Conservation (phyloP, 257 asterid genomes). For the Phtheirospermum japonicum region DNA sequence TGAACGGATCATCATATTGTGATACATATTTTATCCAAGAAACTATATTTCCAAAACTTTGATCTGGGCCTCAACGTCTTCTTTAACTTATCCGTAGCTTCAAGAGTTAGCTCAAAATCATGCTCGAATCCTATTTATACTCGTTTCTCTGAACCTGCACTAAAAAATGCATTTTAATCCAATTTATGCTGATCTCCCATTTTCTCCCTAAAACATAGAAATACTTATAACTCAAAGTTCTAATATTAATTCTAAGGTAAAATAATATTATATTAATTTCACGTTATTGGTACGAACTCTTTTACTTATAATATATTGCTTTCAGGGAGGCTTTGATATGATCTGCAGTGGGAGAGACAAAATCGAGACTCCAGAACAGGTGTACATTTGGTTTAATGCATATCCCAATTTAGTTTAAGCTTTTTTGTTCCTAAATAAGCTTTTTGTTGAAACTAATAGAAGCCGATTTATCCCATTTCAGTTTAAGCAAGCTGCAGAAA, state of each 20-base stretch:
- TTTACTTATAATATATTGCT: conserved; percentile 7
- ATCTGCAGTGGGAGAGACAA: conserved; percentile 98
- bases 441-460: conserved; percentile 26
- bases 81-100: background rate
- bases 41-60: background rate
- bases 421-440: conserved; percentile 1
- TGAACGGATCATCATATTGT: background rate
- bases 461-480: conserved; percentile 33
- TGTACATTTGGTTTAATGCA: conserved; percentile 26
- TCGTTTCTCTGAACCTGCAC: background rate
- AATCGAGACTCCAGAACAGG: conserved; percentile 99
- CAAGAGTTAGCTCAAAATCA: background rate
- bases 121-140: background rate
- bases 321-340: conserved; percentile 99
- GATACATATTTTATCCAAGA: background rate
- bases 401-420: too few species aligned
- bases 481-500: conserved; percentile 97
- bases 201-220: background rate
- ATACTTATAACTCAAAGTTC: background rate
- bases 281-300: too few species aligned
- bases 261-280: too few species aligned
- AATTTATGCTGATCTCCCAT: background rate
- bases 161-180: background rate
- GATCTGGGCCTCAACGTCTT: background rate
- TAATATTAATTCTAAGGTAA: background rate